A percentile compares a stretch with the other conserved stretches of the same genome.
Evolutionary conservation across 78 protist species (phyloP).

Genomic region (slime mould (Dictyostelium discoideum)): DNA sequence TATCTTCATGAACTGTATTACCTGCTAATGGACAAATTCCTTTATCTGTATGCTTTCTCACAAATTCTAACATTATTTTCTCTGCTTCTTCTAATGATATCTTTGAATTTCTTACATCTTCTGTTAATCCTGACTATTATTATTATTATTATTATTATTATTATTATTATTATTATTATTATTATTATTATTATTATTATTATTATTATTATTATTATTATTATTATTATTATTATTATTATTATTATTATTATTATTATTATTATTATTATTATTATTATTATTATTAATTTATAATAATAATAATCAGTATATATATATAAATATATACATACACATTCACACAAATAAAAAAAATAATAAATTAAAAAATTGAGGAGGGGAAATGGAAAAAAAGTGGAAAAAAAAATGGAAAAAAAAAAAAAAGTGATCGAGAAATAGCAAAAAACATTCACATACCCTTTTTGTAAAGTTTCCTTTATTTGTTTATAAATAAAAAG

Average conservation of each 20-base stretch:
- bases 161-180: too few species aligned
- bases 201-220: too few species aligned
- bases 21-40: slow-evolving; percentile 54
- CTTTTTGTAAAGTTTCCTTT: not conserved
- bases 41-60: slow-evolving; percentile 39
- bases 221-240: too few species aligned
- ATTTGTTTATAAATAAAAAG: too few species aligned
- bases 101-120: slow-evolving; percentile 49
- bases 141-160: not conserved
- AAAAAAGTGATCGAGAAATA: not conserved
- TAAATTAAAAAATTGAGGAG: too few species aligned
- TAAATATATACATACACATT: not conserved
- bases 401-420: too few species aligned
- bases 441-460: not conserved
- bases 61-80: slow-evolving; percentile 36
- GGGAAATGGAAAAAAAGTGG: too few species aligned
- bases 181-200: too few species aligned
- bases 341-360: not conserved
- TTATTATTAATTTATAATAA: not conserved
- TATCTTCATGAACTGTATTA: slow-evolving; percentile 65
- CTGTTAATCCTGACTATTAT: slow-evolving; percentile 63
- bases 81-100: slow-evolving; percentile 59
- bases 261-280: too few species aligned
- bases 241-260: too few species aligned
- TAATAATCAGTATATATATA: not conserved